Conservation (phyloP, 1,139 yeast genomes). For the Trichomonascaceae sp. region DNA sequence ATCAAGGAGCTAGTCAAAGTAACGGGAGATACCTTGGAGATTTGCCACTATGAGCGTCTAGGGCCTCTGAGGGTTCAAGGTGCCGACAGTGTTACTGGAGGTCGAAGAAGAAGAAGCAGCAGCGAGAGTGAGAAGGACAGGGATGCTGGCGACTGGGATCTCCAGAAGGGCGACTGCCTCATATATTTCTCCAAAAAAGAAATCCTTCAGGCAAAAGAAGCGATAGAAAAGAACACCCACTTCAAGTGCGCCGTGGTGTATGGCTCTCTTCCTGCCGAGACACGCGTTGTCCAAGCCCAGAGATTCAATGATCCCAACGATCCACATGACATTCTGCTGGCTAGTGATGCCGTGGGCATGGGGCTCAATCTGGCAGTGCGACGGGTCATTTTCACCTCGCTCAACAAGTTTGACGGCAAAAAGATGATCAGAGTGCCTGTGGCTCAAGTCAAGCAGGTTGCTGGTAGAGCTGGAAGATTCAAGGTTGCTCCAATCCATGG, state of each 20-base stretch:
- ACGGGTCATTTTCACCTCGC: constrained; percentile 60
- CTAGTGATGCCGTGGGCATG: constrained; percentile 98
- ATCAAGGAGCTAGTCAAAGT: constrained; percentile 42
- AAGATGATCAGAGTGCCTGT: constrained; percentile 35
- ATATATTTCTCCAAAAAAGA: constrained; percentile 66
- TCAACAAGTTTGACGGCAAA: constrained; percentile 59
- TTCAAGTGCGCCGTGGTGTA: constrained; percentile 78
- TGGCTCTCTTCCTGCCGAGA: constrained; percentile 95
- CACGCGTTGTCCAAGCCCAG: constrained; percentile 71
- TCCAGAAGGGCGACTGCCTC: constrained; percentile 70
- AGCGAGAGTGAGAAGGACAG: constrained; percentile 30
- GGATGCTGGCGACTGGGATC: constrained; percentile 22
- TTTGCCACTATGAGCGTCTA: constrained; percentile 58
- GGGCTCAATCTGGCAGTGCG: constrained; percentile 79
- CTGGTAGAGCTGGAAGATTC: constrained; percentile 92
- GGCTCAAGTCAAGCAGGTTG: constrained; percentile 70
- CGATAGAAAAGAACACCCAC: constrained; percentile 30
- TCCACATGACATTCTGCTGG: constrained; percentile 65
- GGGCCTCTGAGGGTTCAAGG: constrained; percentile 58
- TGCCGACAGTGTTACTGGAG: too few relatives aligned
- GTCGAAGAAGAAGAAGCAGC: too few relatives aligned
- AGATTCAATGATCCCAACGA: constrained; percentile 55
- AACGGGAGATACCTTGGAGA: constrained; percentile 69
- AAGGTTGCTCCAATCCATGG: constrained; percentile 20
- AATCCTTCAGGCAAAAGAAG: constrained; percentile 16